These are phyloP conservation scores for Asterophora lycoperdoides DNA, from an alignment of 768 basidiomycete species.

Conservation along the genomic window DNA sequence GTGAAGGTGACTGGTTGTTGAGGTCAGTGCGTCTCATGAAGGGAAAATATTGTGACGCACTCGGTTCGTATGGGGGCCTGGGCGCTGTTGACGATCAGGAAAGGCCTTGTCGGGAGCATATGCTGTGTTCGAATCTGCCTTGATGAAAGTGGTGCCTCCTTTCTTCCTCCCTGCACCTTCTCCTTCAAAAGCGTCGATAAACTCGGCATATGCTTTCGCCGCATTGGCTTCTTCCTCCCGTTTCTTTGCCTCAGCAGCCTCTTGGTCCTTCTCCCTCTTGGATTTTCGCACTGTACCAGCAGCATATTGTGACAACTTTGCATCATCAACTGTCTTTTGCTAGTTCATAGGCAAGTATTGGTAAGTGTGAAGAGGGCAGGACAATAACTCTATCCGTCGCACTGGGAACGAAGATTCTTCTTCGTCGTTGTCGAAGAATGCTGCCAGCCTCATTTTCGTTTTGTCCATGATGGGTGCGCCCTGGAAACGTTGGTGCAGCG, in stretches of 20 bases:
- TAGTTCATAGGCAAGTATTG: constrained; percentile 49
- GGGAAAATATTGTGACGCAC: constrained; percentile 8
- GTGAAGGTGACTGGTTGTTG: constrained; percentile 49
- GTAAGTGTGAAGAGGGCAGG: constrained; percentile 55
- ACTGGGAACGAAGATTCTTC: constrained; percentile 86
- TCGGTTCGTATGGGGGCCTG: constrained; percentile 9
- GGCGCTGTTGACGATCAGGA: constrained; percentile 18
- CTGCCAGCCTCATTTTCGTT: constrained; percentile 64
- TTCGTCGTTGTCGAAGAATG: constrained; percentile 83
- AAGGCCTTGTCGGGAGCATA: constrained; percentile 39
- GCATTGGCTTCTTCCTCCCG: constrained; percentile 79
- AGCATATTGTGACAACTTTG: constrained; percentile 81
- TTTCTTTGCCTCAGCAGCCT: constrained; percentile 87
- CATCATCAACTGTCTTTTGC: constrained; percentile 83
- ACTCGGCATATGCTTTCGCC: constrained; percentile 78
- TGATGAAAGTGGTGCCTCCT: constrained; percentile 54
- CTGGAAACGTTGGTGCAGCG: neutral
- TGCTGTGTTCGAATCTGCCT: constrained; percentile 48
- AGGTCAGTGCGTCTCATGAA: constrained; percentile 1
- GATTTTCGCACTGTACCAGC: constrained; percentile 89
- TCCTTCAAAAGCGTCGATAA: constrained; percentile 79
- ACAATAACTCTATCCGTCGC: constrained; percentile 78
- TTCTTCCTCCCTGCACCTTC: constrained; percentile 52
- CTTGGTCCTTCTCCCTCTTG: constrained; percentile 86
- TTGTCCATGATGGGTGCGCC: constrained; percentile 47